Conservation (phyloP, 495 filamentous ascomycete species). For the Mytilinidion resinicola region DNA sequence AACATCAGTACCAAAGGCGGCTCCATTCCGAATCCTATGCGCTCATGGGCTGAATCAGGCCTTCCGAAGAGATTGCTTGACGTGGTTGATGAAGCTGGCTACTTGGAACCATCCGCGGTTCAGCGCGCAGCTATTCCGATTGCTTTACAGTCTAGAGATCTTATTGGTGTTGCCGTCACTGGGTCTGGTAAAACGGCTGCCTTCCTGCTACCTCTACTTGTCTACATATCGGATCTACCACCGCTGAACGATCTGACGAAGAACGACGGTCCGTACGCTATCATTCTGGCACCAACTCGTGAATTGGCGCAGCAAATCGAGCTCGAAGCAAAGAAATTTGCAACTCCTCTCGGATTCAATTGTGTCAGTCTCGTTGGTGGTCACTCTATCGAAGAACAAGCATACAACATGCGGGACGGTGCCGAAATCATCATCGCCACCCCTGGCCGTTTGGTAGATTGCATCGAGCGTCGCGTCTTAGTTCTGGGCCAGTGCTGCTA, state of each 20-base stretch:
- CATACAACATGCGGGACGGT: constrained; percentile 85
- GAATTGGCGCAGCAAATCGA: constrained; percentile 98
- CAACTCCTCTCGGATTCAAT: constrained; percentile 83
- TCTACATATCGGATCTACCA: constrained; percentile 91
- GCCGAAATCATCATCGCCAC: constrained; percentile 99
- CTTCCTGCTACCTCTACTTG: constrained; percentile 88
- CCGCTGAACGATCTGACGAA: constrained; percentile 80
- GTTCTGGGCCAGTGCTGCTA: constrained; percentile 96
- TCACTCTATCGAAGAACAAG: constrained; percentile 91
- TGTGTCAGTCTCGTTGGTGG: constrained; percentile 97
- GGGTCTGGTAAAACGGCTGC: constrained; percentile 98
- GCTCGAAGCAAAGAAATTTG: constrained; percentile 89
- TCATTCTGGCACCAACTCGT: constrained; percentile 95
- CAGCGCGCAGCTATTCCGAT: constrained; percentile 95
- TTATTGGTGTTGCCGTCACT: constrained; percentile 96
- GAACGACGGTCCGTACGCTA: constrained; percentile 92
- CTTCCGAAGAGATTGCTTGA: constrained; percentile 76
- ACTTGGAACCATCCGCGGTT: constrained; percentile 87
- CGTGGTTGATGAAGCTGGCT: constrained; percentile 78
- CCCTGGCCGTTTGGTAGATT: constrained; percentile 93
- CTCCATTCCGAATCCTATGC: constrained; percentile 91
- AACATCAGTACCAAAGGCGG: constrained; percentile 92
- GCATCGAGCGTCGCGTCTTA: constrained; percentile 85
- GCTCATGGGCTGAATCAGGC: constrained; percentile 81
- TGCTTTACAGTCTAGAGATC: constrained; percentile 83